Conservation (phyloP, 2,329 filamentous ascomycete species). For the Calonectria fujianensis region DNA sequence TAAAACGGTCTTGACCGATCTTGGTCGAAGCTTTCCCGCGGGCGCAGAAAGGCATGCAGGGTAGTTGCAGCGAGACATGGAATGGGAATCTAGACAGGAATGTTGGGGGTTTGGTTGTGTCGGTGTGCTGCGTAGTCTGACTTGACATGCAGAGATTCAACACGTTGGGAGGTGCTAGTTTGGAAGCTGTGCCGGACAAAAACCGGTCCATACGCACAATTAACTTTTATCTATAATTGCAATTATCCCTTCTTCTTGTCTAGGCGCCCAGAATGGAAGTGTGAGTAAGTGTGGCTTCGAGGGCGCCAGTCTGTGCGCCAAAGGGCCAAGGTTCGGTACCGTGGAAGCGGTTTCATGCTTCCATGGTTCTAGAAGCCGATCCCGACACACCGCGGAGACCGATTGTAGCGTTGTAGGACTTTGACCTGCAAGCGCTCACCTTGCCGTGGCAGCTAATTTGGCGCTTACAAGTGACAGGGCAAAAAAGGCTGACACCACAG, state of each 20-base stretch:
- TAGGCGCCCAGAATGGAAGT: background rate
- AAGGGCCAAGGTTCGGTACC: background rate
- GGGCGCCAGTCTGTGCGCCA: constrained; percentile 2
- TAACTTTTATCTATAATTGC: background rate
- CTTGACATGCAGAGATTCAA: background rate
- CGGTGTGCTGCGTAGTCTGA: background rate
- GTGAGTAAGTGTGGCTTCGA: background rate
- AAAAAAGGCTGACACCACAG: background rate
- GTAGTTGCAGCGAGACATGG: background rate
- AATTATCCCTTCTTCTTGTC: background rate
- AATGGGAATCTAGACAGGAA: background rate
- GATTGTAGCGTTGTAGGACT: background rate
- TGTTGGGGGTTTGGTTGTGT: background rate
- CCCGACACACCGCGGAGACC: background rate
- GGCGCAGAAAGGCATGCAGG: background rate
- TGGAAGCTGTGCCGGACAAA: background rate
- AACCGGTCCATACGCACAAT: background rate
- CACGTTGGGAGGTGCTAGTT: background rate
- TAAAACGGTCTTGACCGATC: background rate
- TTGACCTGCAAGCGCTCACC: background rate
- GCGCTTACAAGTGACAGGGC: background rate
- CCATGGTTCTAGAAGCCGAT: constrained; percentile 11
- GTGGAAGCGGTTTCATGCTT: background rate
- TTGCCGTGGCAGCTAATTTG: background rate
- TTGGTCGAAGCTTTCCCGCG: background rate